Base-by-base conservation (phyloP, 495 filamentous ascomycete genomes). In the Podospora anserina region DNA sequence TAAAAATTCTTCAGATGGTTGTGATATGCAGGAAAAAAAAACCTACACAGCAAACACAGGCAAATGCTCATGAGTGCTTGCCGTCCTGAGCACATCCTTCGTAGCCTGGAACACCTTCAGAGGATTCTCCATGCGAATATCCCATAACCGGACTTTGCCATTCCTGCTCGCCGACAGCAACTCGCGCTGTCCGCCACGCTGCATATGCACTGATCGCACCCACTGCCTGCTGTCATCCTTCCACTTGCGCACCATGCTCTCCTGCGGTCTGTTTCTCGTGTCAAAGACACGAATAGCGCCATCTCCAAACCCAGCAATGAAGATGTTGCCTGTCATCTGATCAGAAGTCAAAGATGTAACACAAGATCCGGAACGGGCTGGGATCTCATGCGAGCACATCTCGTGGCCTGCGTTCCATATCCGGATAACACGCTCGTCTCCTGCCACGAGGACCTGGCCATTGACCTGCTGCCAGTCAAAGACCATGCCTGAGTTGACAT, bases 401-500 rank as follows among this genome's bases (percentile, higher is more conserved):
- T 99, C 95, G 9, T 92, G 89, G 34, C 91, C 92, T 39, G 95
- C 96, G 77, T 93, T 93, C 95, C 95, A 99, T 18, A 98, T 90
- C 34, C 93, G 84, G 72, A 99, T 97, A 53, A 97, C 92, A 68
- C 94, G 92, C 56, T 97, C 93, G 76, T 99, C 95, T 56, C 95
- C 95, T 6, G 95, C 96, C 55, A 98, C 96, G 30, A 99, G 84
- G 30, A 96, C 89, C 67, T 91, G 92, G 23, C 95, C 95, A 69
- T 93, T 91, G n/a, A 94, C 93, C 78, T 99, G 95, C 74, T 97
- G 94, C 95, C 95, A 99, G 71, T 98, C 93, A 70, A 97, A 94
- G 20, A 97, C 93, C 76, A 98, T 88, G 2, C 94, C 94, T 0
- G 95, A 96, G 74, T 97, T 97, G 70, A 92, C 88, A 66, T 92